Evolutionary conservation across 208 protist species (phyloP), one percentile per base, ranked within the genome.

Genomic region (Acanthamoeba triangularis): DNA sequence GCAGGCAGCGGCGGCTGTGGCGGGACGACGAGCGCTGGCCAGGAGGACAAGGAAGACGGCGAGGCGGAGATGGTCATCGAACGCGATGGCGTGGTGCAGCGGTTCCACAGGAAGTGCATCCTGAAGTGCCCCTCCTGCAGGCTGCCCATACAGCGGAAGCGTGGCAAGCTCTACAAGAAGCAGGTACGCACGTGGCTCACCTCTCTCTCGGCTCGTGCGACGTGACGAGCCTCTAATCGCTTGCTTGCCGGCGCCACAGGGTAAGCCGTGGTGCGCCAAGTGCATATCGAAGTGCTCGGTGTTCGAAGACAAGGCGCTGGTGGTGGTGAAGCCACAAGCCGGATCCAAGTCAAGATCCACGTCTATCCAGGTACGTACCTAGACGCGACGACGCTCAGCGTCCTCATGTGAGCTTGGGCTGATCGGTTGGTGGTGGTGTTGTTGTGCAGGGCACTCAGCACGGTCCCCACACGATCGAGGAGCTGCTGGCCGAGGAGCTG

Each of bases 281-380:
- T 88, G 80, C 80, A 88, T 88, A 20, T 65, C 80, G 3, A 88
- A 88, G 49, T 88, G 80, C 80, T 88, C 80, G 7, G 80, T 88
- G 30, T 88, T 88, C 20, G 80, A 88, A n/a, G 80, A 88, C 6
- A 88, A 63, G 80, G 35, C 80, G 30, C 16, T 88, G 37, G 37
- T 30, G 30, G 11, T 88, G 8, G 28, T 23, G 18, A 88, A 88
- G 30, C 10, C 80, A 18, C 28, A 23, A 41, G n/a, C 47, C 30
- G 44, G 37, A 2, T 47, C 76, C 18, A 88, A 88, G 25, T 88
- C 80, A 13, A 33, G 80, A 14, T 88, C 80, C 25, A 63, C 20
- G 28, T 49, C 37, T 20, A 7, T 11, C 6, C 37, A 47, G 30
- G 33, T 80, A 49, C 72, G 1, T n/a, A 28, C n/a, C 25, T 6